Evolutionary conservation across 2,329 filamentous ascomycete species (phyloP), one percentile per base, ranked within the genome.

Genomic region (Whalleya microplaca): DNA sequence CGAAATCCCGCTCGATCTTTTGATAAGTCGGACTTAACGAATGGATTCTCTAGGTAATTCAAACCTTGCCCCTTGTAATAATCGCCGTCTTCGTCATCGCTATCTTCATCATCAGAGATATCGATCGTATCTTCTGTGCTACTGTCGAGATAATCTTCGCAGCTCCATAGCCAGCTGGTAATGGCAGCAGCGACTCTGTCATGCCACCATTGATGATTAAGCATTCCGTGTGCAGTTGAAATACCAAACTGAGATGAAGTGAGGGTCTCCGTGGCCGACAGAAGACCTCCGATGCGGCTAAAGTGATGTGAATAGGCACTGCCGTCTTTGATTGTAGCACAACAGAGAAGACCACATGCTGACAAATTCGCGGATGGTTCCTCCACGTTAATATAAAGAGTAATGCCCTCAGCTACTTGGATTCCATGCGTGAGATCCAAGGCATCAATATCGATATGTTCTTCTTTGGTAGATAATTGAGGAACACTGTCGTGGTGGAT

Each of bases 161-260:
- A 37, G 10, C 14, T 16, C 32, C 14, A 16, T 37, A 14, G 32
- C 7, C 32, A 3, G 32, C 32, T 37, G 10, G 9, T 37, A 16
- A 37, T 14, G 32, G 32, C 32, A 3, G 32, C 32, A 16, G 2
- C 12, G 42, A 58, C 43, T 4, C 45, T 44, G 16, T 32, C 49
- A 29, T 58, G 51, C 51, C 51, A 58, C 55, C 51, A 58, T n/a
- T 41, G 55, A 42, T 58, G 44, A 48, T 55, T 48, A 7, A 54
- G 19, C 51, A 58, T 51, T 21, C 55, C 55, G 21, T 58, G 55
- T 6, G 55, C 55, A 4, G 55, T 58, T 48, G 55, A 58, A 10
- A 58, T 45, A 18, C 55, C 55, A 47, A 51, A 58, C 19, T 55
- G 32, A 16, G 32, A 37, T 16, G 32, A 37, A 12, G 4, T 37